phyloP scores from a whole-genome alignment of 345 rosid species.

The Ceriops zippeliana region DNA sequence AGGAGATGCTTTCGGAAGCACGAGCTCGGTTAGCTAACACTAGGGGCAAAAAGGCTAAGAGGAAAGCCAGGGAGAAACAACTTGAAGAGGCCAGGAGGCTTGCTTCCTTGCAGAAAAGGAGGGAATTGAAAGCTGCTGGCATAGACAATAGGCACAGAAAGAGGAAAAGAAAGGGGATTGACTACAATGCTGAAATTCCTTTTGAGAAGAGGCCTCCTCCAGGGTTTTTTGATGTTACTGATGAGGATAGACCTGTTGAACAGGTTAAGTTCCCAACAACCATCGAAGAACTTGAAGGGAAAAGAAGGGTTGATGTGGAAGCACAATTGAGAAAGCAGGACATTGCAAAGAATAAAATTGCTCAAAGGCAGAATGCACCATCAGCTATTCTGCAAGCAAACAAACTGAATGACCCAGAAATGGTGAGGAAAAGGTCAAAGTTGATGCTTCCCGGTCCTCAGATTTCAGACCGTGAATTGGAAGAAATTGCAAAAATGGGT shows the following conservation, averaged over 20 bases:
- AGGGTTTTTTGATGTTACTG: slow-evolving; percentile 80
- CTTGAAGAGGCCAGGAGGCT: slow-evolving; percentile 99
- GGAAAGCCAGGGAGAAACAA: slow-evolving; percentile 98
- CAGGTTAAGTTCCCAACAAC: slow-evolving; percentile 83
- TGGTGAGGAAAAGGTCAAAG: slow-evolving; percentile 92
- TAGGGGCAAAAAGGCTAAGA: slow-evolving; percentile 93
- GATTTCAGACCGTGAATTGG: slow-evolving; percentile 90
- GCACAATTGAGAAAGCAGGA: slow-evolving; percentile 86
- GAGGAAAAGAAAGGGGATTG: slow-evolving; percentile 93
- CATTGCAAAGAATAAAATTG: slow-evolving; percentile 79
- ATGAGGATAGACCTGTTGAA: slow-evolving; percentile 84
- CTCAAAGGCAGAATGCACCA: slow-evolving; percentile 92
- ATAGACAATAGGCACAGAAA: slow-evolving; percentile 73
- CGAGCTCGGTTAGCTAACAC: slow-evolving; percentile 95
- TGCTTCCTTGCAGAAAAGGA: slow-evolving; percentile 95
- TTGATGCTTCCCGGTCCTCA: slow-evolving; percentile 98
- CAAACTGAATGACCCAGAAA: slow-evolving; percentile 93
- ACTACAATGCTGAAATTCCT: slow-evolving; percentile 95
- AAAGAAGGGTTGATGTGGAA: slow-evolving; percentile 82
- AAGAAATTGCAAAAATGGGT: slow-evolving; percentile 98
- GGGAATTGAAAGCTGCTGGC: slow-evolving; percentile 98
- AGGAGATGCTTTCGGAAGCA: slow-evolving; percentile 99
- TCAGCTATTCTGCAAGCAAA: slow-evolving; percentile 93
- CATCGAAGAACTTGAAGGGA: slow-evolving; percentile 94
- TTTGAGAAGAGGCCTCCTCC: slow-evolving; percentile 97